Conservation (phyloP, 768 basidiomycete species). For the Sarcodon sp. region DNA sequence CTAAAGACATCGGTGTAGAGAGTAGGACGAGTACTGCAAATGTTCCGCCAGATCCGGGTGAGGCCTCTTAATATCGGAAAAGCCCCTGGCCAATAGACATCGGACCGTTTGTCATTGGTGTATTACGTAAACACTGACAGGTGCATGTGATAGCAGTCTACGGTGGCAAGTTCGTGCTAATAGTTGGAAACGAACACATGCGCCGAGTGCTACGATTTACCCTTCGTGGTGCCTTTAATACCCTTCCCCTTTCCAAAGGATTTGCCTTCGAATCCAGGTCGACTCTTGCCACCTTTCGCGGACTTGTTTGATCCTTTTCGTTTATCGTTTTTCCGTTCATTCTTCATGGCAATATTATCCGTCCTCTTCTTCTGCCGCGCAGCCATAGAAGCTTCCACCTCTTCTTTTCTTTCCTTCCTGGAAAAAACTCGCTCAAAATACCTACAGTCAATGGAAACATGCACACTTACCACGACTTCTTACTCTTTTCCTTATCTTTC, state of each 20-base stretch:
- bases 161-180: no score
- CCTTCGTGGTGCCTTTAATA: conserved; percentile 1
- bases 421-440: conserved; percentile 1
- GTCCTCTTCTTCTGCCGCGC: conserved; percentile 83
- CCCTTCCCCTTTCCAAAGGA: conserved; percentile 45
- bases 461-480: conserved; percentile 69
- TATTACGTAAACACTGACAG: no score
- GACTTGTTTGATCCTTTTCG: conserved; percentile 39
- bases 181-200: no score
- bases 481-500: conserved; percentile 77
- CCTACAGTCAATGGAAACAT: not conserved
- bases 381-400: conserved; percentile 59
- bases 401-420: conserved; percentile 84
- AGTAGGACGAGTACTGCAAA: not conserved
- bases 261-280: conserved; percentile 86
- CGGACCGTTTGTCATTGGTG: no score
- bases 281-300: conserved; percentile 37
- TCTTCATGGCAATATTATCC: conserved; percentile 82
- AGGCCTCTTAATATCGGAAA: no score
- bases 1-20: not conserved
- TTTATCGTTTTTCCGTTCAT: conserved; percentile 60
- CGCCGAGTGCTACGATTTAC: no score
- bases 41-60: no score
- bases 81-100: no score
- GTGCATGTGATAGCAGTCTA: no score